These are phyloP conservation scores for Pleurotus djamor DNA, from an alignment of 768 basidiomycete genomes.

Conservation along the genomic window DNA sequence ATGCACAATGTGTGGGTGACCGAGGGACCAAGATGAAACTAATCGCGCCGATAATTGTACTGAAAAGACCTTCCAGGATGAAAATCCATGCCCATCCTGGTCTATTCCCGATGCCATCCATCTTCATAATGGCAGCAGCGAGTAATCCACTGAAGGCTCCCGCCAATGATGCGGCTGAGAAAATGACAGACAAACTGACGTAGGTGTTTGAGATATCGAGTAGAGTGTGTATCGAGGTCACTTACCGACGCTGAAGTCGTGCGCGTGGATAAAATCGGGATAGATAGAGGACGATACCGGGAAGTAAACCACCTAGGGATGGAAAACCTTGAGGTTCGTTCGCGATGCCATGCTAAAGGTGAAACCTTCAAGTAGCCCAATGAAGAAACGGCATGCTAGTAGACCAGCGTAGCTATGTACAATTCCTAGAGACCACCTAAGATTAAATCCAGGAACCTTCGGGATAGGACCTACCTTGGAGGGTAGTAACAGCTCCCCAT, in stretches of 20 bases:
- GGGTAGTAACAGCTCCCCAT: constrained; percentile 41
- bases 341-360: no score
- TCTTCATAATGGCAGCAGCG: constrained; percentile 48
- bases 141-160: constrained; percentile 61
- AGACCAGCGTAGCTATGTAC: constrained; percentile 37
- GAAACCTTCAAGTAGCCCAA: constrained; percentile 44
- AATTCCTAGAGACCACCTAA: constrained; percentile 21
- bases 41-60: constrained; percentile 37
- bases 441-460: neutral
- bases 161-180: constrained; percentile 30
- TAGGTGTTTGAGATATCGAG: constrained; percentile 35
- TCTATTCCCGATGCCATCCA: constrained; percentile 40
- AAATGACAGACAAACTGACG: constrained; percentile 26
- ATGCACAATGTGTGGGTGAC: constrained; percentile 29
- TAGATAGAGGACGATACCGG: constrained; percentile 27
- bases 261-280: constrained; percentile 32
- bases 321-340: no score
- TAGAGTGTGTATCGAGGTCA: constrained; percentile 54
- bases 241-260: constrained; percentile 25
- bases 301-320: constrained; percentile 25
- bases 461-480: constrained; percentile 29
- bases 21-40: constrained; percentile 39
- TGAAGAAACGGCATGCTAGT: constrained; percentile 45
- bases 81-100: constrained; percentile 65
- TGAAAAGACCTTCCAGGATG: constrained; percentile 47